A percentile compares a stretch with the other conserved stretches of the same genome.
Conservation (phyloP, 192 early-diverging fungal genomes). For the Backusella circina region DNA sequence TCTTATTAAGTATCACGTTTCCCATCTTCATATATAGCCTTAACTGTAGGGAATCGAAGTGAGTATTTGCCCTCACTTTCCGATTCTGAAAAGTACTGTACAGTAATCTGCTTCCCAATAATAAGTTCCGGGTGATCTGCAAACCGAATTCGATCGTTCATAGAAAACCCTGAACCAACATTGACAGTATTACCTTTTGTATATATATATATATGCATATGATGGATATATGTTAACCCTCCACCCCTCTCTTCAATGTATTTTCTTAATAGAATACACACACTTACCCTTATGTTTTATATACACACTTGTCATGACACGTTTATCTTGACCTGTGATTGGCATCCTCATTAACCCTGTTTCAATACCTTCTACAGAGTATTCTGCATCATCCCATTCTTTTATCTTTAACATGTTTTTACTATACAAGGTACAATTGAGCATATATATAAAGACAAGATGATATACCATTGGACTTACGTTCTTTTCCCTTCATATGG, state of each 20-base stretch:
- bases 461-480: constrained; percentile 23
- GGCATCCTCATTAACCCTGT: constrained; percentile 42
- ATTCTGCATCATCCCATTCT: constrained; percentile 52
- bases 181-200: constrained; percentile 42
- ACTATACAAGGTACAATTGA: constrained; percentile 4
- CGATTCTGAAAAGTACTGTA: constrained; percentile 50
- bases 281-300: constrained; percentile 38
- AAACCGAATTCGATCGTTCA: constrained; percentile 40
- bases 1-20: constrained; percentile 10
- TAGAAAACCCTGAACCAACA: constrained; percentile 51
- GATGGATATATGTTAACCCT: not conserved
- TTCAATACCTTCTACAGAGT: constrained; percentile 38
- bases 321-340: constrained; percentile 27
- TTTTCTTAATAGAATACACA: not conserved
- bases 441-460: too few species aligned
- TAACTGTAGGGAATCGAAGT: constrained; percentile 51
- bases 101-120: constrained; percentile 49
- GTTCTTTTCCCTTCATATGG: constrained; percentile 51
- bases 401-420: constrained; percentile 51
- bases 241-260: not conserved
- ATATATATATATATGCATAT: too few species aligned
- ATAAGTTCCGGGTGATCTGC: constrained; percentile 42
- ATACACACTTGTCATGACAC: constrained; percentile 40
- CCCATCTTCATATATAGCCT: constrained; percentile 43
- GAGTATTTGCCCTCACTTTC: constrained; percentile 18